A percentile compares a stretch with the other conserved stretches of the same genome.
Conservation (phyloP, 495 filamentous ascomycete genomes). For the Thermothielavioides terrestris region DNA sequence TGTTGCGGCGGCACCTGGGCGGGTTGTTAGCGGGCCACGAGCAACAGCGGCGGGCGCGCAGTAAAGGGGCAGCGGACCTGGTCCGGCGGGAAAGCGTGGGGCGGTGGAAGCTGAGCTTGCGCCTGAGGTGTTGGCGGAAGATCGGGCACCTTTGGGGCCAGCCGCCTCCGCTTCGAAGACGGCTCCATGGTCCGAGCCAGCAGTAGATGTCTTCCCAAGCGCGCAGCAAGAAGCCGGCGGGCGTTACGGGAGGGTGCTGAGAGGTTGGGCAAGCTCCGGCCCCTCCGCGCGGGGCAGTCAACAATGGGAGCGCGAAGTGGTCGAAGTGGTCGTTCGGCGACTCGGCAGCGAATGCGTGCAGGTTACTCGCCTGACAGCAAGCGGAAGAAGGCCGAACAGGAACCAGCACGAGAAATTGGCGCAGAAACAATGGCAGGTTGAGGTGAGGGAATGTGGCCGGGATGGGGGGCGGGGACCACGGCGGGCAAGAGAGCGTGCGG, state of each 20-base stretch:
- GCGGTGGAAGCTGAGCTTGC: constrained; percentile 15
- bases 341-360: too few species aligned
- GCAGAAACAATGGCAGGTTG: too few species aligned
- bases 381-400: constrained; percentile 1
- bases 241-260: background rate
- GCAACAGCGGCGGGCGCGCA: background rate
- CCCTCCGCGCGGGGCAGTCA: too few species aligned
- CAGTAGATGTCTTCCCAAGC: background rate
- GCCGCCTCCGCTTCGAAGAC: constrained; percentile 29
- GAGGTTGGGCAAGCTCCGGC: background rate
- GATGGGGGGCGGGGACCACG: too few species aligned
- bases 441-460: background rate
- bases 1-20: constrained; percentile 16
- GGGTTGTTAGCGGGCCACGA: constrained; percentile 10
- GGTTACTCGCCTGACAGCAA: too few species aligned
- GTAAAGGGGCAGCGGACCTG: constrained; percentile 16
- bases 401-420: too few species aligned
- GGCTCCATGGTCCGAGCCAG: constrained; percentile 24
- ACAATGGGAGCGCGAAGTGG: too few species aligned
- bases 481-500: constrained; percentile 23
- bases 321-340: too few species aligned
- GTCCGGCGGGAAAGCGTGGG: constrained; percentile 21
- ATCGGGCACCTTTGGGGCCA: constrained; percentile 31
- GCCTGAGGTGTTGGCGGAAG: constrained; percentile 16
- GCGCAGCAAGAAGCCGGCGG: background rate